Base-by-base conservation (phyloP, 2,329 filamentous ascomycete genomes). In the Trichoderma cornu-damae region DNA sequence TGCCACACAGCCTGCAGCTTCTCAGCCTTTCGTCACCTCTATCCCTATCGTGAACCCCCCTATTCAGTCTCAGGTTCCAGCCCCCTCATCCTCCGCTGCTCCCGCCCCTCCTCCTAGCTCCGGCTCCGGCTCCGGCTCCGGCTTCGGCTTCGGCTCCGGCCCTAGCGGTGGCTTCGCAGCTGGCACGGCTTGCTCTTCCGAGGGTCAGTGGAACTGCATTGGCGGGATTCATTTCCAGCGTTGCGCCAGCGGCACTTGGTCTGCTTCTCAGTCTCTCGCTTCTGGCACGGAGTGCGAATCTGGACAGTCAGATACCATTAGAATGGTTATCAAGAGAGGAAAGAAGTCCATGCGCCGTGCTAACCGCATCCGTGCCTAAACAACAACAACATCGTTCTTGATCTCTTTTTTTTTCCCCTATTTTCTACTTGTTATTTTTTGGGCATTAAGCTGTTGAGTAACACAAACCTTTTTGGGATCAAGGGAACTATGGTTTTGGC, bases 121-220 rank as follows among this genome's bases (percentile, higher is more conserved):
- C 67, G 6, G 40, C 57, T 40, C 9, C 44, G 48, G 48, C 52
- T 11, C 52, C 55, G 4, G 64, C 66, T 11, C 57, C 63, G 6
- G 60, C 65, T 40, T 61, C 63, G 1, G 59, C 59, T 14, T 30
- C 62, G 12, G 56, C 44, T 43, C 47, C 54, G 43, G 44, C 26
- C 26, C 49, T 7, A 62, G 66, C 53, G 67, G 66, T n/a, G 68
- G 62, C 1, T 60, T 73, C 22, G 63, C 77, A 1, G 70, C 68
- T 5, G 79, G 79, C 35, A 67, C 75, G 16, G 69, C 76, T 0
- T 83, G 80, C 68, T 63, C 73, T 6, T 46, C 61, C 1, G 79
- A 82, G 44, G 81, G 80, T 1, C 65, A 67, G 9, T 84, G 77
- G 77, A 82, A 82, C 72, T 84, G 81, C 61, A 69, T 82, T 6